Conservation (phyloP, 2,329 filamentous ascomycete species). For the Ophiostoma novo-ulmi region DNA sequence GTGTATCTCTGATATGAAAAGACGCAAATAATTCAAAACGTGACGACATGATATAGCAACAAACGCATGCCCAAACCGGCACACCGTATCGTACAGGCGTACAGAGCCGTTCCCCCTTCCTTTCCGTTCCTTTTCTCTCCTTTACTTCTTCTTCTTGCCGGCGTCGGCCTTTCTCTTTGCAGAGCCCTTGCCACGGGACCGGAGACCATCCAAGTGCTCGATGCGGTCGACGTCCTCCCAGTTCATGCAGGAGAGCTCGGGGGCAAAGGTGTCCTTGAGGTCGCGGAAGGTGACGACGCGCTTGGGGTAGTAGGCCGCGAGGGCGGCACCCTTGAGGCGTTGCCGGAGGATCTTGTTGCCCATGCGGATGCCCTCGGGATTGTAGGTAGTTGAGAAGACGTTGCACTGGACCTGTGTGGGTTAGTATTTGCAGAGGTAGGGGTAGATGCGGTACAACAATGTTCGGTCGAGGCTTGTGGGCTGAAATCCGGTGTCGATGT, state of each 20-base stretch:
- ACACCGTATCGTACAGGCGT: not conserved
- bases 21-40: not conserved
- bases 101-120: slow-evolving; percentile 9
- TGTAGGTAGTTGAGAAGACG: slow-evolving; percentile 87
- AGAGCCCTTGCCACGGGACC: slow-evolving; percentile 75
- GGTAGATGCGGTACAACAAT: not conserved
- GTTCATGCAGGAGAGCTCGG: slow-evolving; percentile 64
- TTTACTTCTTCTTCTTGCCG: slow-evolving; percentile 17
- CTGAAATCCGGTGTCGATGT: not conserved
- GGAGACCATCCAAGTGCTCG: slow-evolving; percentile 68
- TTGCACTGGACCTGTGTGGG: slow-evolving; percentile 70
- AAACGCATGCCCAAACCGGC: not conserved
- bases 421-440: slow-evolving; percentile 3
- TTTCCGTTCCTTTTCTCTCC: not conserved
- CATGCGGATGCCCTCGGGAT: slow-evolving; percentile 73
- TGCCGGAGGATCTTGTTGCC: slow-evolving; percentile 92
- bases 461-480: not conserved
- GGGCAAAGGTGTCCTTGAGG: slow-evolving; percentile 62
- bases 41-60: slow-evolving; percentile 9
- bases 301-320: slow-evolving; percentile 85
- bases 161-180: slow-evolving; percentile 75
- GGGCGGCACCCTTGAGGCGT: slow-evolving; percentile 73
- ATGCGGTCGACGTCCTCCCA: slow-evolving; percentile 74
- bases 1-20: not conserved
- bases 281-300: slow-evolving; percentile 67